A percentile compares a stretch with the other conserved stretches of the same genome.
phyloP scores from a whole-genome alignment of 2,329 filamentous ascomycete species.

The Salinomyces thailandicus region DNA sequence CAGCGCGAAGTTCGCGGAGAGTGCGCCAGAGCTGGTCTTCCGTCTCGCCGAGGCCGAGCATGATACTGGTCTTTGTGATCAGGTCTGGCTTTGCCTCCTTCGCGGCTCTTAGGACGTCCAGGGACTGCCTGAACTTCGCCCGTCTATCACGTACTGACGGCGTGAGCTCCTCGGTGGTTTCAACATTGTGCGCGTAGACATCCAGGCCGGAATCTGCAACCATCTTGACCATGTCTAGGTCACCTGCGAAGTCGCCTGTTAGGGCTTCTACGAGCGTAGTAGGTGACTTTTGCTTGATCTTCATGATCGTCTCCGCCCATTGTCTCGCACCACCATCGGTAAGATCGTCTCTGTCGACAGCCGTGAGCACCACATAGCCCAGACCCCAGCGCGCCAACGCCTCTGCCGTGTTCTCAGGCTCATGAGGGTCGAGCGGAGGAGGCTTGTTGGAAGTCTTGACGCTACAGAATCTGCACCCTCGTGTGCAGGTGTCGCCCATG shows the following conservation, averaged over 20 bases:
- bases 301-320: conserved; percentile 86
- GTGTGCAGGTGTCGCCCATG: conserved; percentile 96
- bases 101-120: conserved; percentile 67
- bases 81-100: conserved; percentile 67
- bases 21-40: conserved; percentile 76
- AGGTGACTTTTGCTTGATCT: conserved; percentile 68
- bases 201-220: conserved; percentile 84
- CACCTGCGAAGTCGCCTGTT: conserved; percentile 78
- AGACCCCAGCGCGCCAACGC: conserved; percentile 85
- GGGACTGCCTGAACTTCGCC: conserved; percentile 77
- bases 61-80: conserved; percentile 98
- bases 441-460: conserved; percentile 76
- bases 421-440: conserved; percentile 82
- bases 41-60: conserved; percentile 89
- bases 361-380: conserved; percentile 90
- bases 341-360: conserved; percentile 87
- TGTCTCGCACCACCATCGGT: conserved; percentile 79
- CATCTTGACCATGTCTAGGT: conserved; percentile 74
- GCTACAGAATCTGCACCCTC: conserved; percentile 92
- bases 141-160: conserved; percentile 82
- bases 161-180: conserved; percentile 85
- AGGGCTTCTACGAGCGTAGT: conserved; percentile 70
- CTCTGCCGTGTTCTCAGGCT: conserved; percentile 94
- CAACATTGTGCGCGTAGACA: conserved; percentile 94
- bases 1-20: conserved; percentile 67